Evolutionary conservation across 805 yeast species (phyloP).

Genomic region (Pichia nakasei): DNA sequence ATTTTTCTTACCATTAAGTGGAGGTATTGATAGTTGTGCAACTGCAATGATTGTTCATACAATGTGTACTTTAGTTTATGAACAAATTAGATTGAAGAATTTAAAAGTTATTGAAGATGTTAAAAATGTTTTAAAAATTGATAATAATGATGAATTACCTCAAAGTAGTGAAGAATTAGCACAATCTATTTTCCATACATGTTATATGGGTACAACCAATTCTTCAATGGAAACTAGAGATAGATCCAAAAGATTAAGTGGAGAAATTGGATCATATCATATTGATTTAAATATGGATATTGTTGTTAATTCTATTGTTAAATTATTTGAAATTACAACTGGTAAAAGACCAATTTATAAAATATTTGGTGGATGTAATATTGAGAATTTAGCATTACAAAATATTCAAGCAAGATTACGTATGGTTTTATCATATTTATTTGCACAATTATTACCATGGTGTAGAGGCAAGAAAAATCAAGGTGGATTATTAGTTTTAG

Average conservation of each 20-base stretch:
- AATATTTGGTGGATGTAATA: slow-evolving; percentile 86
- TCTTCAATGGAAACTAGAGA: slow-evolving; percentile 80
- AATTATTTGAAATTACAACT: slow-evolving; percentile 78
- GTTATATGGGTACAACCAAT: slow-evolving; percentile 94
- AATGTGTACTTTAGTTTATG: slow-evolving; percentile 81
- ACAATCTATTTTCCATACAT: slow-evolving; percentile 68
- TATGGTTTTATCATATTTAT: slow-evolving; percentile 88
- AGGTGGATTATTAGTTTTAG: slow-evolving; percentile 83
- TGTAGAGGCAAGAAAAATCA: slow-evolving; percentile 59
- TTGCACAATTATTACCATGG: slow-evolving; percentile 96
- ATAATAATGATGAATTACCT: slow-evolving; percentile 41
- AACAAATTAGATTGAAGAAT: slow-evolving; percentile 62
- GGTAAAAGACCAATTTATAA: slow-evolving; percentile 85
- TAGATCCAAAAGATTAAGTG: slow-evolving; percentile 72
- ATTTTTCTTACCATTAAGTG: slow-evolving; percentile 85
- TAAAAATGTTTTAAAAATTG: slow-evolving; percentile 52
- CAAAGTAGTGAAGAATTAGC: slow-evolving; percentile 69
- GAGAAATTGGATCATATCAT: slow-evolving; percentile 78
- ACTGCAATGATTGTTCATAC: slow-evolving; percentile 91
- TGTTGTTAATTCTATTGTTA: slow-evolving; percentile 63
- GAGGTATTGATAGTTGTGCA: slow-evolving; percentile 98
- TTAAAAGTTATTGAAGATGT: slow-evolving; percentile 72
- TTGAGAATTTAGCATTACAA: slow-evolving; percentile 90
- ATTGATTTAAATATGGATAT: slow-evolving; percentile 87
- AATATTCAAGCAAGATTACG: slow-evolving; percentile 94